Percentiles rank a stretch among this genome's conserved stretches.
phyloP scores from a whole-genome alignment of 768 basidiomycete genomes.

The Mycena capillaripes region DNA sequence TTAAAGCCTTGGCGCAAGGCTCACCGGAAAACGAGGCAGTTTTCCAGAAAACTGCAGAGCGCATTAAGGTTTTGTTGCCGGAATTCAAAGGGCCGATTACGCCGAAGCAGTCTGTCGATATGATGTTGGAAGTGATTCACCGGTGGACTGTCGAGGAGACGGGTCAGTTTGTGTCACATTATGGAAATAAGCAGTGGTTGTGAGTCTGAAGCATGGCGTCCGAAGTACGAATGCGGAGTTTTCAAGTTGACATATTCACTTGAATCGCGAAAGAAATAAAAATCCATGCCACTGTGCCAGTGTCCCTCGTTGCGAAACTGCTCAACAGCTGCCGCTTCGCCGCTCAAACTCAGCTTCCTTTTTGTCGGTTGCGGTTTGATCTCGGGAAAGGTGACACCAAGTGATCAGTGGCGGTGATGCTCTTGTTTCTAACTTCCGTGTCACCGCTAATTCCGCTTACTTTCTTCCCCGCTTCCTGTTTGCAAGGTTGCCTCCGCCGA shows the following conservation, averaged over 20 bases:
- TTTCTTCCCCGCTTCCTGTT: too few relatives aligned
- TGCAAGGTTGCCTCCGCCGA: too few relatives aligned
- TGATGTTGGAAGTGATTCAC: conserved; percentile 31
- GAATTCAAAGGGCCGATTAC: conserved; percentile 30
- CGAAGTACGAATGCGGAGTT: conserved; percentile 12
- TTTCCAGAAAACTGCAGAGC: conserved; percentile 21
- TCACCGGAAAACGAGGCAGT: conserved; percentile 26
- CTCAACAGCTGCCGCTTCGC: conserved; percentile 17
- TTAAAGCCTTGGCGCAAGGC: conserved; percentile 22
- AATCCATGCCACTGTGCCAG: too few relatives aligned
- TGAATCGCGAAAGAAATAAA: conserved; percentile 22
- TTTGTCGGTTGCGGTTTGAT: too few relatives aligned
- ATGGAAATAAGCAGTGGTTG: conserved; percentile 30
- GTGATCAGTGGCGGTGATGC: too few relatives aligned
- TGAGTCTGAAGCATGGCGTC: conserved; percentile 23
- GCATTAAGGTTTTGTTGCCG: conserved; percentile 18
- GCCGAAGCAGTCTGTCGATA: conserved; percentile 17
- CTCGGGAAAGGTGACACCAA: too few relatives aligned
- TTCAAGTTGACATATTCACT: conserved; percentile 19
- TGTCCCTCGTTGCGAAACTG: conserved; percentile 19
- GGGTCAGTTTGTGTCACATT: conserved; percentile 27
- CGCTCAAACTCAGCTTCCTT: too few relatives aligned
- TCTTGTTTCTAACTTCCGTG: too few relatives aligned
- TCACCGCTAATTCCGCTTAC: too few relatives aligned
- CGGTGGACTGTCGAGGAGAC: conserved; percentile 29